Conservation (phyloP, 2,329 filamentous ascomycete species). For the Claviceps arundinis region DNA sequence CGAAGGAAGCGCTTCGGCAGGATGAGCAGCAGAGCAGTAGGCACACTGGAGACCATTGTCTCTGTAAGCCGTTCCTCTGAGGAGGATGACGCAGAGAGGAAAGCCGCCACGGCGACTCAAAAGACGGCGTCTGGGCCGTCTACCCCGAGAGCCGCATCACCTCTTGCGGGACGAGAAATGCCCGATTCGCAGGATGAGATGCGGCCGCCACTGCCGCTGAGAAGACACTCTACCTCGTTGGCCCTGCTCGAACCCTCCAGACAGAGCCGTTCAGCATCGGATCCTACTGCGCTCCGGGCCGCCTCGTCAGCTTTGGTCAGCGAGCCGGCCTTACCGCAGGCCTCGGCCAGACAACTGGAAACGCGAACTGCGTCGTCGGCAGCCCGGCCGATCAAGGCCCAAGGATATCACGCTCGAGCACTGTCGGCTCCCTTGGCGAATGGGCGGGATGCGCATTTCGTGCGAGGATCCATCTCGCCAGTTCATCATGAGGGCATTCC, state of each 20-base stretch:
- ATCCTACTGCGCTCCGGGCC: constrained; percentile 17
- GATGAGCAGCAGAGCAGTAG: constrained; percentile 41
- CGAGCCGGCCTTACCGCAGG: constrained; percentile 43
- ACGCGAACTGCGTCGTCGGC: constrained; percentile 22
- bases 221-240: constrained; percentile 19
- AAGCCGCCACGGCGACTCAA: constrained; percentile 34
- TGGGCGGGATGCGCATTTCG: constrained; percentile 14
- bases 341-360: constrained; percentile 37
- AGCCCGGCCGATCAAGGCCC: constrained; percentile 1
- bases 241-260: constrained; percentile 25
- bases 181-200: constrained; percentile 10
- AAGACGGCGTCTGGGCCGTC: constrained; percentile 14
- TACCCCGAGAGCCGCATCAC: constrained; percentile 17
- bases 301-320: constrained; percentile 34
- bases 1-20: constrained; percentile 25
- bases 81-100: constrained; percentile 47
- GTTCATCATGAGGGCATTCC: constrained; percentile 11
- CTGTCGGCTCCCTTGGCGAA: constrained; percentile 8
- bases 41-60: constrained; percentile 53
- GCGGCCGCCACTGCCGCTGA: constrained; percentile 8
- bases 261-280: constrained; percentile 16
- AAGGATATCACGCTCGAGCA: not conserved
- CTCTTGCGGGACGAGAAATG: constrained; percentile 17
- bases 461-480: constrained; percentile 16
- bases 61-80: constrained; percentile 51